Evolutionary conservation across 768 basidiomycete species (phyloP), one percentile per base, ranked within the genome.

Genomic region (Boletus pseudo-olivaceus): DNA sequence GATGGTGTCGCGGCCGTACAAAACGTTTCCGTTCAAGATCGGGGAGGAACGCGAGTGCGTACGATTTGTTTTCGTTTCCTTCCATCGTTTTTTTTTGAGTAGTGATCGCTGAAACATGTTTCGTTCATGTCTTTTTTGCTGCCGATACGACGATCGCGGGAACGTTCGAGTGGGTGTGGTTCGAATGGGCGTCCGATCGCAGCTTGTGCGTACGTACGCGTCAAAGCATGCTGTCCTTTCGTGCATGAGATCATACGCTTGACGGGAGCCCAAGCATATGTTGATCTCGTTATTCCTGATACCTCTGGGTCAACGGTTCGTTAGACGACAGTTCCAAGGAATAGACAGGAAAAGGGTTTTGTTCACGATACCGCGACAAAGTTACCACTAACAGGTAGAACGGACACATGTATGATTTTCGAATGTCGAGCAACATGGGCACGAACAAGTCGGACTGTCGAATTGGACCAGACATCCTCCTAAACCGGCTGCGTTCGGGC

Each of bases 181-280:
- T 98, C 50, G 89, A 92, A 52, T 98, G 96, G 96, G 73, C 82
- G 0, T 83, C 83, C 0, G 88, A 91, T 51, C 81, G 95, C 10
- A 93, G 23, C n/a, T n/a, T n/a, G 12, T n/a, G n/a, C n/a, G n/a
- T n/a, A n/a, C n/a, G n/a, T n/a, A n/a, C n/a, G n/a, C n/a, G n/a
- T n/a, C n/a, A n/a, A n/a, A n/a, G n/a, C n/a, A n/a, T 83, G 11
- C n/a, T n/a, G n/a, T n/a, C n/a, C n/a, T 97, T 98, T n/a, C n/a
- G n/a, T n/a, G n/a, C n/a, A n/a, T n/a, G n/a, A n/a, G n/a, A n/a
- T n/a, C n/a, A n/a, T n/a, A n/a, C n/a, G n/a, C n/a, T n/a, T n/a
- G n/a, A n/a, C n/a, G n/a, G 23, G 23, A 23, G 23, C 23, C 23
- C 23, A 23, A 23, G n/a, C n/a, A 23, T 4, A 23, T 4, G 23